Percentiles rank a stretch among this genome's conserved stretches.
Evolutionary conservation across 2,329 filamentous ascomycete species (phyloP).

Genomic region (Ustulina deusta): DNA sequence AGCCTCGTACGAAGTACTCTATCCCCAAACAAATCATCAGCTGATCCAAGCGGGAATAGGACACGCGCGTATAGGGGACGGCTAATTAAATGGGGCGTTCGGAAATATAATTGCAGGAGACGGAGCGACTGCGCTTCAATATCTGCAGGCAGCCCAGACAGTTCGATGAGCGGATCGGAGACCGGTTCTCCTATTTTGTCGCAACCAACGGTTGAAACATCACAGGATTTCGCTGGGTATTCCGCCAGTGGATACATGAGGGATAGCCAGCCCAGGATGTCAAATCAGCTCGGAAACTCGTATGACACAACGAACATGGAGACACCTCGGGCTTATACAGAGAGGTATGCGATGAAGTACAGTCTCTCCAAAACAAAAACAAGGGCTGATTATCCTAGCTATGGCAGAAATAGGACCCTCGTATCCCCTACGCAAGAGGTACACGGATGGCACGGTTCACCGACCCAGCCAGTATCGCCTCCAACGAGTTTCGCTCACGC

Average conservation of each 20-base stretch:
- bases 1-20: conserved; percentile 58
- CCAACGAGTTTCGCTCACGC: conserved; percentile 17
- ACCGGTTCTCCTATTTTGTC: conserved; percentile 35
- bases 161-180: conserved; percentile 39
- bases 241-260: conserved; percentile 5
- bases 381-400: conserved; percentile 19
- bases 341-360: conserved; percentile 25
- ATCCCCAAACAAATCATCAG: conserved; percentile 12
- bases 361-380: background rate
- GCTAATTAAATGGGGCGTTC: conserved; percentile 59
- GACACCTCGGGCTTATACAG: conserved; percentile 3
- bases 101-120: conserved; percentile 61
- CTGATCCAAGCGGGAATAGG: conserved; percentile 34
- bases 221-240: conserved; percentile 16
- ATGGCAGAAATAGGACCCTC: conserved; percentile 8
- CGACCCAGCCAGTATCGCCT: conserved; percentile 15
- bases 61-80: conserved; percentile 63
- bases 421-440: conserved; percentile 18
- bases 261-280: conserved; percentile 32
- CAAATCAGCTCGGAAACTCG: conserved; percentile 28
- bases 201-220: conserved; percentile 10
- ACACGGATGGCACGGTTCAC: conserved; percentile 17
- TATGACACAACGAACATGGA: conserved; percentile 18
- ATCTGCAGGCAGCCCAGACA: conserved; percentile 28
- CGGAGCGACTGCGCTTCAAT: conserved; percentile 30